phyloP scores from a whole-genome alignment of 257 asterid genomes.

The Solanum bukasovii region DNA sequence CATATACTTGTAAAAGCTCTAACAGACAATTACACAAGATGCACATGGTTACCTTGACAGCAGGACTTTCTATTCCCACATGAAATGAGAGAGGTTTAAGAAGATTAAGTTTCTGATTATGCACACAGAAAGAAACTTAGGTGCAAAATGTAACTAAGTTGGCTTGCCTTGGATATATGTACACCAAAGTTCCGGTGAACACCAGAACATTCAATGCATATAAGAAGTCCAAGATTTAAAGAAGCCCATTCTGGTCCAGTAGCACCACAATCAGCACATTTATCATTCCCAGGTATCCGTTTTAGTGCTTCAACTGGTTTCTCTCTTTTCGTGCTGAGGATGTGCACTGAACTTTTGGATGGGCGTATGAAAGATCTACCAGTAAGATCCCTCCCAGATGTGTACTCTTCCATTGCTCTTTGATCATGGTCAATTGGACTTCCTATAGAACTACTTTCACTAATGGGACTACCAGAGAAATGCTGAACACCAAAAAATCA shows the following conservation, averaged over 20 bases:
- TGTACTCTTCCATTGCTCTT: conserved; percentile 24
- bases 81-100: not conserved
- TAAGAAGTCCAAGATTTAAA: conserved; percentile 77
- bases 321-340: conserved; percentile 28
- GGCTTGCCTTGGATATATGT: conserved; percentile 64
- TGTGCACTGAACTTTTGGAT: conserved; percentile 49
- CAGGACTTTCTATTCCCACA: not conserved
- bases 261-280: conserved; percentile 95
- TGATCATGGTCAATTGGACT: conserved; percentile 37
- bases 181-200: conserved; percentile 94
- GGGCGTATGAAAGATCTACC: conserved; percentile 43
- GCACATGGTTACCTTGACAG: not conserved
- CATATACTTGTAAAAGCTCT: not conserved
- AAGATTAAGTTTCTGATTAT: not conserved
- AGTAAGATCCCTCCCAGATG: conserved; percentile 34
- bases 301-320: conserved; percentile 58
- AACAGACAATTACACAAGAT: not conserved
- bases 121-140: not conserved
- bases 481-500: conserved; percentile 22
- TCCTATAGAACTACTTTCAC: conserved; percentile 43
- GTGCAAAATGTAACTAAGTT: not conserved
- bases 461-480: conserved; percentile 44
- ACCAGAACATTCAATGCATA: conserved; percentile 90
- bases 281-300: conserved; percentile 77
- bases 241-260: conserved; percentile 97